phyloP scores from a whole-genome alignment of 192 early-diverging fungal genomes.

The Mortierella claussenii region DNA sequence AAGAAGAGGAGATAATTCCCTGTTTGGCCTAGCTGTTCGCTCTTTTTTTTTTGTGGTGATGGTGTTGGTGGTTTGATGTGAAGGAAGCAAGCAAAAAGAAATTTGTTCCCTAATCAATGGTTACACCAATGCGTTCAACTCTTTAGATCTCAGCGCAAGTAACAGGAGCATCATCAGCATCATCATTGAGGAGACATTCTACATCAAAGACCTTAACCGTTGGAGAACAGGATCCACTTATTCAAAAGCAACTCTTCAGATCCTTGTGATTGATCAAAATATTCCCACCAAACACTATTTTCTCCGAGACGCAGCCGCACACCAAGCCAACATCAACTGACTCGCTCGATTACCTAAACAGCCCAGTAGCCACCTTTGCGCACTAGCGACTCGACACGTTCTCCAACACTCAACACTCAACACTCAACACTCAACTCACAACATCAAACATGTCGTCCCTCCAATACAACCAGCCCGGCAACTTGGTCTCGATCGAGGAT shows the following conservation, averaged over 20 bases:
- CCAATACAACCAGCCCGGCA: constrained; percentile 44
- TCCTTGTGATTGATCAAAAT: neutral
- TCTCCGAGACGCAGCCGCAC: neutral
- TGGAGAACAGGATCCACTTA: neutral
- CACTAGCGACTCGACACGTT: too few species aligned
- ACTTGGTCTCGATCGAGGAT: constrained; percentile 40
- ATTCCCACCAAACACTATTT: constrained; percentile 4
- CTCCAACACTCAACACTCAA: neutral
- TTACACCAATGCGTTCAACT: constrained; percentile 26
- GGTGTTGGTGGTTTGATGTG: neutral
- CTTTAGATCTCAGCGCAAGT: neutral
- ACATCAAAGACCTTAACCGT: constrained; percentile 4
- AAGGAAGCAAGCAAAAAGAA: neutral
- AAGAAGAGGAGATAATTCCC: too few species aligned
- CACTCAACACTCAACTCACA: constrained; percentile 7
- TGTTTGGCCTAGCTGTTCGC: neutral
- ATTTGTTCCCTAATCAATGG: constrained; percentile 5
- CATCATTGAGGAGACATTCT: too few species aligned
- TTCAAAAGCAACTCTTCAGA: neutral
- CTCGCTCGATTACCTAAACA: constrained; percentile 19
- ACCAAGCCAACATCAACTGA: too few species aligned
- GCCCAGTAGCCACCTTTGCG: too few species aligned
- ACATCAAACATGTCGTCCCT: constrained; percentile 41
- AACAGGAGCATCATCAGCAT: too few species aligned
- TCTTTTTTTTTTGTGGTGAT: constrained; percentile 12